Percentiles rank a stretch among this genome's conserved stretches.
phyloP scores from a whole-genome alignment of 1,284 basidiomycete species.

The Cutaneotrichosporon arboriforme region DNA sequence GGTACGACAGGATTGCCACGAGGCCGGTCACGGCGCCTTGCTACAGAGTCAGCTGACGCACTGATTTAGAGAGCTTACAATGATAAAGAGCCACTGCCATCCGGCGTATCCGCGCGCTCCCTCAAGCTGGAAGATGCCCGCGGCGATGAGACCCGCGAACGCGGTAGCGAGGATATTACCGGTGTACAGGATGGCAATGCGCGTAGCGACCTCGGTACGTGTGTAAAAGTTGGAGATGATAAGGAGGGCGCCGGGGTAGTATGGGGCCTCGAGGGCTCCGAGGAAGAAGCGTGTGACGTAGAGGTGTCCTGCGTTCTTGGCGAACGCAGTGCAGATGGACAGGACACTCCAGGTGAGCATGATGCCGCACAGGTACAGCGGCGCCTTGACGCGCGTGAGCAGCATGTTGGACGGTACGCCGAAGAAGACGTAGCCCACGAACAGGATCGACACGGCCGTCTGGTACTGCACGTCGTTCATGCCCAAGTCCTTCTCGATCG shows the following conservation, averaged over 20 bases:
- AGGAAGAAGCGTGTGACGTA: conserved; percentile 39
- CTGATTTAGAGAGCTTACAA: conserved; percentile 3
- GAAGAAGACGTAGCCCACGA: conserved; percentile 39
- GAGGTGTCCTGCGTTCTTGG: conserved; percentile 31
- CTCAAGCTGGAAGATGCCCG: conserved; percentile 19
- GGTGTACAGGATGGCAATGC: conserved; percentile 40
- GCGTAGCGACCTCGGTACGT: conserved; percentile 38
- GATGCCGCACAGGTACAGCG: conserved; percentile 31
- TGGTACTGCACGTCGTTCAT: conserved; percentile 30
- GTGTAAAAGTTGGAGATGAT: conserved; percentile 43
- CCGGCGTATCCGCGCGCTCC: conserved; percentile 17
- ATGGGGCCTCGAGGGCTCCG: conserved; percentile 34
- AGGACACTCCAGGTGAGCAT: conserved; percentile 30
- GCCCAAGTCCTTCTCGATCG: conserved; percentile 27
- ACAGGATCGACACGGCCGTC: conserved; percentile 43
- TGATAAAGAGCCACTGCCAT: conserved; percentile 28
- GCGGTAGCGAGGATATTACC: conserved; percentile 24
- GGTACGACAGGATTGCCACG: conserved; percentile 11
- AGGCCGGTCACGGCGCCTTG: conserved; percentile 16
- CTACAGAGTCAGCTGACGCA: neutral
- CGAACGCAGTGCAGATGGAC: conserved; percentile 19
- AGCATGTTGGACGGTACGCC: conserved; percentile 42
- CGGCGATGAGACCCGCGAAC: conserved; percentile 21
- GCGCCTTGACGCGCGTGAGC: conserved; percentile 33
- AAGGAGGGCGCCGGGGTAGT: conserved; percentile 41